Conservation (phyloP, 164 flowering plant species). For the Stephania yunnanensis region DNA sequence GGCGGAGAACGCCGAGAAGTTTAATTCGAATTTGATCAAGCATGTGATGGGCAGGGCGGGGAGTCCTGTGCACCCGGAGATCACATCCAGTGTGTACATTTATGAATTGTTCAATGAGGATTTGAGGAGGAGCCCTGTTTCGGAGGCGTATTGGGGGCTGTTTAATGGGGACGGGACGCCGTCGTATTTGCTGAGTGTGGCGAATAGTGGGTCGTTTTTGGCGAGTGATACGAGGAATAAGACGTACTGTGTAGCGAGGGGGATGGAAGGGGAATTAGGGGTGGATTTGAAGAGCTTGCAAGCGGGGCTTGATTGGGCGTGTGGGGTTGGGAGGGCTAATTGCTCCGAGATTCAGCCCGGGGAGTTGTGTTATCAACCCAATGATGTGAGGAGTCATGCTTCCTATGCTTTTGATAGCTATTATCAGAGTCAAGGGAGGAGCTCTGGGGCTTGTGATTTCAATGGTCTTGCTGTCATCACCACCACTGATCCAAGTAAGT, state of each 20-base stretch:
- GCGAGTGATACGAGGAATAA: constrained; percentile 89
- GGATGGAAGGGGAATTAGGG: constrained; percentile 43
- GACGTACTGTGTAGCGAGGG: constrained; percentile 68
- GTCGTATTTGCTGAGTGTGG: constrained; percentile 74
- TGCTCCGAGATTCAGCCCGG: constrained; percentile 97
- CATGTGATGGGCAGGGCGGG: constrained; percentile 68
- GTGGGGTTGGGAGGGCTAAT: constrained; percentile 94
- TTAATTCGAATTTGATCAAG: constrained; percentile 82
- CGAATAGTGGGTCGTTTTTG: constrained; percentile 73
- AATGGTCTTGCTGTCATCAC: constrained; percentile 91
- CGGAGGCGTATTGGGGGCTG: constrained; percentile 92
- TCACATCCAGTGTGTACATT: constrained; percentile 74
- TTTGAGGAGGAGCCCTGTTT: constrained; percentile 61
- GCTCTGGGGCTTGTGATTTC: constrained; percentile 81
- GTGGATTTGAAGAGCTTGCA: constrained; percentile 67
- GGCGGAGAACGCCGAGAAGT: constrained; percentile 74
- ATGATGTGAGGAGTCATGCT: constrained; percentile 76
- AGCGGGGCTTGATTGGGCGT: constrained; percentile 96
- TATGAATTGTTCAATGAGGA: constrained; percentile 94
- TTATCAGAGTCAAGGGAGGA: constrained; percentile 72
- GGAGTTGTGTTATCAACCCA: constrained; percentile 77
- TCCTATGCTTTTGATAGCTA: constrained; percentile 93
- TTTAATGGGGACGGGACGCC: constrained; percentile 73
- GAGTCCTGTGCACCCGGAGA: constrained; percentile 80
- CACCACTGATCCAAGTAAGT: constrained; percentile 95